A percentile compares a stretch with the other conserved stretches of the same genome.
These are phyloP conservation scores for Wickerhamomyces sp. DNA, from an alignment of 1,139 yeast genomes.

Conservation along the genomic window DNA sequence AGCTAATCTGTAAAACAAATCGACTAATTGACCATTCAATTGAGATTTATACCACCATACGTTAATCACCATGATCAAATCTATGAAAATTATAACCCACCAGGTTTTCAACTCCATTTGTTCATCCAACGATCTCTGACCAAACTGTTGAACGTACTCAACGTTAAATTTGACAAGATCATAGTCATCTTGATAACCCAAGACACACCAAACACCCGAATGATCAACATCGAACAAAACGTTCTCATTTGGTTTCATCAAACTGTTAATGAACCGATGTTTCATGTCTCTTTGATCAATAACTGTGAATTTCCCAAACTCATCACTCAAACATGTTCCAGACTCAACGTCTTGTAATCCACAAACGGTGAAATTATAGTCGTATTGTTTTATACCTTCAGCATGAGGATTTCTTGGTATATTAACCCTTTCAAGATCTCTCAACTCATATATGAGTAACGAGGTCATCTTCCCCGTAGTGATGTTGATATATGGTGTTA, in stretches of 20 bases:
- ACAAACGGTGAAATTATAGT: constrained; percentile 6
- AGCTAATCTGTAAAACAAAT: no score
- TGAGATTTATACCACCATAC: no score
- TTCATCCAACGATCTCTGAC: constrained; percentile 1
- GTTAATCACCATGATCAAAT: background rate
- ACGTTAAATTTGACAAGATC: background rate
- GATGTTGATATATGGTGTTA: constrained; percentile 1
- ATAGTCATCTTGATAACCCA: constrained; percentile 8
- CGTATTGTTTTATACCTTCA: constrained; percentile 5
- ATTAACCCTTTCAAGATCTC: constrained; percentile 3
- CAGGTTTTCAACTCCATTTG: background rate
- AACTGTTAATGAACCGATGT: background rate
- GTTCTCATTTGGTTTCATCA: background rate
- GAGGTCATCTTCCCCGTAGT: background rate
- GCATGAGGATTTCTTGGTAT: constrained; percentile 2
- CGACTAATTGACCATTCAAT: no score
- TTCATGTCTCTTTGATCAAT: background rate
- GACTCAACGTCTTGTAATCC: constrained; percentile 7
- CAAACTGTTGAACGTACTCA: constrained; percentile 2
- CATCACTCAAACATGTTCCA: background rate
- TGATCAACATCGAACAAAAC: background rate
- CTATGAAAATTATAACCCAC: background rate
- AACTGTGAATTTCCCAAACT: constrained; percentile 4
- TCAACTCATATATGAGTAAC: constrained; percentile 5
- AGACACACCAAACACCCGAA: constrained; percentile 6